These are phyloP conservation scores for Fusarium camptoceras DNA, from an alignment of 2,329 filamentous ascomycete species.

Conservation along the genomic window DNA sequence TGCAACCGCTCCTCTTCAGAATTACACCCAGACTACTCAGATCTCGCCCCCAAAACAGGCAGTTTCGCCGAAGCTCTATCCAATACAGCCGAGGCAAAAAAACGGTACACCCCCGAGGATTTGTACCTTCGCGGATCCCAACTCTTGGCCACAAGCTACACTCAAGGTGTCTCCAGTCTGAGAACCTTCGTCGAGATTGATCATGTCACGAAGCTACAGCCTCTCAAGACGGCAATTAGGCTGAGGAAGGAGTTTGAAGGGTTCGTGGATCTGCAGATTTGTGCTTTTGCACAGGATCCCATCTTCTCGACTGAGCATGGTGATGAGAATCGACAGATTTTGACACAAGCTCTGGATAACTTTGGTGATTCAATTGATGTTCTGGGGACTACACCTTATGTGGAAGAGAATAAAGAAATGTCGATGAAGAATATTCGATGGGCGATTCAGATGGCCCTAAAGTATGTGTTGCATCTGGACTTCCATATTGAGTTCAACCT, in stretches of 20 bases:
- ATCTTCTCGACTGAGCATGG: constrained; percentile 16
- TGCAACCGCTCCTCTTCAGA: neutral
- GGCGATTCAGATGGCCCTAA: neutral
- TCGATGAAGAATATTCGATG: constrained; percentile 1
- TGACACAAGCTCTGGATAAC: neutral
- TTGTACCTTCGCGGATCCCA: constrained; percentile 21
- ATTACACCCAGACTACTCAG: constrained; percentile 5
- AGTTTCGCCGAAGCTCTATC: constrained; percentile 10
- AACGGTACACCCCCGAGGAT: constrained; percentile 17
- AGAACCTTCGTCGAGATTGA: constrained; percentile 23
- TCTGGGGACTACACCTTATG: constrained; percentile 3
- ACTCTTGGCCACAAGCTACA: constrained; percentile 10
- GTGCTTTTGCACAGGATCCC: constrained; percentile 21
- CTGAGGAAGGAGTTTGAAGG: neutral
- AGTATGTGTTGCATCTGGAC: neutral
- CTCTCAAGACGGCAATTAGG: neutral
- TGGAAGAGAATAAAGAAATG: neutral
- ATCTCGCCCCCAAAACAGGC: neutral
- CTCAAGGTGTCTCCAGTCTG: neutral
- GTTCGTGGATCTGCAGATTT: constrained; percentile 6
- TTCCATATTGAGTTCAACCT: constrained; percentile 21
- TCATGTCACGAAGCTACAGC: neutral
- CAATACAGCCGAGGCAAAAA: constrained; percentile 24
- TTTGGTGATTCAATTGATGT: neutral
- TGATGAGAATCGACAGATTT: neutral